Conservation (phyloP, 441 rosid genomes). For the Sinapis alba region DNA sequence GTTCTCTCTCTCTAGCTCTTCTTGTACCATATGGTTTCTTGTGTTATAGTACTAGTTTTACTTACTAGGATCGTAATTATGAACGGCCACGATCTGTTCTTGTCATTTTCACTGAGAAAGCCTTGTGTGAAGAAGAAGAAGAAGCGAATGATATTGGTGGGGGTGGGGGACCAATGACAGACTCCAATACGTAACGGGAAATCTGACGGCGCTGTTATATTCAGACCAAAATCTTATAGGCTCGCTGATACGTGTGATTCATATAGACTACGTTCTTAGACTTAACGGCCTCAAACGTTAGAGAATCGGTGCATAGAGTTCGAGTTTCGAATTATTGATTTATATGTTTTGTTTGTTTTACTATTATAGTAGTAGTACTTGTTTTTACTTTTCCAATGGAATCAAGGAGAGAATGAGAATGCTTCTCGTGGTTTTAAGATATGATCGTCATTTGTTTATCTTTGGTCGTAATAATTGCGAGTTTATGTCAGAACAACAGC, state of each 20-base stretch:
- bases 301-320: not conserved
- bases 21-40: not conserved
- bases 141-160: constrained; percentile 13
- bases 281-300: constrained; percentile 14
- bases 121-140: constrained; percentile 19
- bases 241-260: not conserved
- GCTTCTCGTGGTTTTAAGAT: constrained; percentile 13
- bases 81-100: constrained; percentile 41
- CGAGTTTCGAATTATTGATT: constrained; percentile 17
- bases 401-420: constrained; percentile 21
- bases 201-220: constrained; percentile 86
- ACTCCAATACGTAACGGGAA: constrained; percentile 57
- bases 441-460: constrained; percentile 18
- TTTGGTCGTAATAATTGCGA: constrained; percentile 25
- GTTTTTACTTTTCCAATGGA: constrained; percentile 1
- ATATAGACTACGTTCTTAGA: not conserved
- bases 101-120: constrained; percentile 21
- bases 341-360: not conserved
- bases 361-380: not conserved
- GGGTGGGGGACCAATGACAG: constrained; percentile 38
- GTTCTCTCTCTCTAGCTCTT: not conserved
- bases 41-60: not conserved
- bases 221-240: constrained; percentile 4
- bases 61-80: constrained; percentile 21
- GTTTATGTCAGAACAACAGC: not conserved